phyloP scores from a whole-genome alignment of 2,329 filamentous ascomycete species.

The Fusarium annulatum region DNA sequence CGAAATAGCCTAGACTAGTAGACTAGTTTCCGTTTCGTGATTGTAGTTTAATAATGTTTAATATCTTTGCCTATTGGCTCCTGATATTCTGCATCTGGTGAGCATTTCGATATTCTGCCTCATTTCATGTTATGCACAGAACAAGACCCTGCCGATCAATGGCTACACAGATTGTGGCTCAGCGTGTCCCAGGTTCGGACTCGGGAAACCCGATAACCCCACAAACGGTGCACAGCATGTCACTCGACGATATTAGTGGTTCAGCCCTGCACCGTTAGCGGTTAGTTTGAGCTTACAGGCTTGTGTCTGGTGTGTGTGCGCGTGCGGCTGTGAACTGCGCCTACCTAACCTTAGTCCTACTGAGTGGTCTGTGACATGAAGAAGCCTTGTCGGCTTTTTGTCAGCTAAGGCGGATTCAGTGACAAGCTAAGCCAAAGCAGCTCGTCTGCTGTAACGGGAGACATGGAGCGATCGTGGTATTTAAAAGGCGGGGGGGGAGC shows the following conservation, averaged over 20 bases:
- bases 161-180: conserved; percentile 21
- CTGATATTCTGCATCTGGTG: neutral
- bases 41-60: neutral
- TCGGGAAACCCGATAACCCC: conserved; percentile 11
- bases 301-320: conserved; percentile 10
- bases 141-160: conserved; percentile 19
- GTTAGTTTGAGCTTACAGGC: conserved; percentile 28
- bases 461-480: conserved; percentile 6
- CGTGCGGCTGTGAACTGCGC: conserved; percentile 40
- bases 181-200: conserved; percentile 10
- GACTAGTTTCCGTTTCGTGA: neutral
- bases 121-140: neutral
- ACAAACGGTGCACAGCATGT: conserved; percentile 15
- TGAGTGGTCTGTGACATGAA: conserved; percentile 18
- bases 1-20: conserved; percentile 17
- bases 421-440: conserved; percentile 16
- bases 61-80: neutral
- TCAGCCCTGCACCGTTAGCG: conserved; percentile 20
- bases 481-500: conserved; percentile 38
- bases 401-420: conserved; percentile 36
- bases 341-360: conserved; percentile 4
- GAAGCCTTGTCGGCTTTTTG: conserved; percentile 24
- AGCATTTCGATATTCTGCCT: conserved; percentile 15
- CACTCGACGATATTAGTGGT: conserved; percentile 26
- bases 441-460: neutral